Conservation (phyloP, 2,329 filamentous ascomycete genomes). For the Nannizziopsis arthrosporioides region DNA sequence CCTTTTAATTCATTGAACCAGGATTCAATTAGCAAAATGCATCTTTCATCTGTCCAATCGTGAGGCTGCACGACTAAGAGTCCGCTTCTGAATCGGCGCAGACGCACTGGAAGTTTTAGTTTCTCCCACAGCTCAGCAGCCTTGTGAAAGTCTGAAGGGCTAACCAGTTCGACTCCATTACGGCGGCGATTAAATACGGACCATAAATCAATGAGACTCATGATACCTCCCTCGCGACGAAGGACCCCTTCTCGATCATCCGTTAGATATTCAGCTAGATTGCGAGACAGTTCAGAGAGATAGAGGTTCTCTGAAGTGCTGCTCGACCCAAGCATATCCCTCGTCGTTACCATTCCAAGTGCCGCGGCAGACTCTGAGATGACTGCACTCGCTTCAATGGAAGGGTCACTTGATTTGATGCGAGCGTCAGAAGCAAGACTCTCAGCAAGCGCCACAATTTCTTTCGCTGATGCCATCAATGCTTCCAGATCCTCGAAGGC, state of each 20-base stretch:
- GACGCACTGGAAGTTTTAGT: conserved; percentile 69
- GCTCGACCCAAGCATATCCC: conserved; percentile 77
- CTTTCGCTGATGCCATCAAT: conserved; percentile 92
- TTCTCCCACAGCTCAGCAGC: conserved; percentile 81
- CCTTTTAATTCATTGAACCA: conserved; percentile 68
- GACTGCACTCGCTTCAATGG: conserved; percentile 59
- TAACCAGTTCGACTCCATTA: conserved; percentile 88
- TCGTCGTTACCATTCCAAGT: conserved; percentile 82
- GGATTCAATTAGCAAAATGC: conserved; percentile 58
- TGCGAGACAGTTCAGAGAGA: conserved; percentile 72
- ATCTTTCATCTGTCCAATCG: conserved; percentile 84
- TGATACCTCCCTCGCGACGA: conserved; percentile 70
- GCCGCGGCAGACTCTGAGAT: conserved; percentile 73
- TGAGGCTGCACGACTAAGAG: conserved; percentile 85
- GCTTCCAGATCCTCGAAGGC: conserved; percentile 95
- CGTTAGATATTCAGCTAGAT: conserved; percentile 77
- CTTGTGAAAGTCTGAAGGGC: conserved; percentile 81
- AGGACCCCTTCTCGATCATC: conserved; percentile 72
- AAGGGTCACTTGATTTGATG: conserved; percentile 44
- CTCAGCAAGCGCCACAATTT: conserved; percentile 87
- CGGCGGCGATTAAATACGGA: conserved; percentile 87
- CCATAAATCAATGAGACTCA: conserved; percentile 84
- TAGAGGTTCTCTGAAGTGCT: conserved; percentile 70
- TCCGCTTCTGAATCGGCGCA: conserved; percentile 83
- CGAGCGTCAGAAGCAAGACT: conserved; percentile 61